Conservation (phyloP, 2,329 filamentous ascomycete species). For the Pseudogymnoascus sp. region DNA sequence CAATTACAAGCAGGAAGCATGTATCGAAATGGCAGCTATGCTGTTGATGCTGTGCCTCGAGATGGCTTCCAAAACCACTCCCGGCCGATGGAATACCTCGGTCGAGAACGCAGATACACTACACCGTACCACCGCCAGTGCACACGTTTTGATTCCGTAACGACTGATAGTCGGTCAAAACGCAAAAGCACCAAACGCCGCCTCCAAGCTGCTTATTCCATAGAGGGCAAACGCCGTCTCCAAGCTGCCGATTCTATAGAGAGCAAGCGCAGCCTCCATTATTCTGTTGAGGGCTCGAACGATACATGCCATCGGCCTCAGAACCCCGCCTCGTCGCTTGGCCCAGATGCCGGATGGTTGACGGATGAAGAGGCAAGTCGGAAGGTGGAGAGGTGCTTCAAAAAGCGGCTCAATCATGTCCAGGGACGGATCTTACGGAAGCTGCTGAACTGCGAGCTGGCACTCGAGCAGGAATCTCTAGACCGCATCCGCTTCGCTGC, state of each 20-base stretch:
- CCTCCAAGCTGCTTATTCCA: neutral
- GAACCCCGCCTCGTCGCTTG: neutral
- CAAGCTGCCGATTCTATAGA: neutral
- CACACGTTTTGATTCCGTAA: neutral
- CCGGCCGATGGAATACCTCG: neutral
- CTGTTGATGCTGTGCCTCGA: constrained; percentile 3
- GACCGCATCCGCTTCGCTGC: constrained; percentile 50
- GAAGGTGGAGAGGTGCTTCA: constrained; percentile 9
- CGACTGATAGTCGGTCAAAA: neutral
- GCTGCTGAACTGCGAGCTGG: constrained; percentile 41
- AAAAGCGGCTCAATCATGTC: constrained; percentile 4
- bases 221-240: neutral
- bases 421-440: constrained; percentile 49
- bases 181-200: neutral
- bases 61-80: neutral
- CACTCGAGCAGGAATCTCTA: constrained; percentile 48
- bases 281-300: neutral
- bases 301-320: neutral
- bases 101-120: neutral
- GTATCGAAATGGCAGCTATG: constrained; percentile 1
- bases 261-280: neutral
- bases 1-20: constrained; percentile 5
- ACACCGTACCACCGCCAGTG: neutral
- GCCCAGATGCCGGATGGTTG: neutral
- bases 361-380: neutral